Percentiles rank a stretch among this genome's conserved stretches.
Conservation (phyloP, 305 asterid genomes). For the Fraxinus dipetala region DNA sequence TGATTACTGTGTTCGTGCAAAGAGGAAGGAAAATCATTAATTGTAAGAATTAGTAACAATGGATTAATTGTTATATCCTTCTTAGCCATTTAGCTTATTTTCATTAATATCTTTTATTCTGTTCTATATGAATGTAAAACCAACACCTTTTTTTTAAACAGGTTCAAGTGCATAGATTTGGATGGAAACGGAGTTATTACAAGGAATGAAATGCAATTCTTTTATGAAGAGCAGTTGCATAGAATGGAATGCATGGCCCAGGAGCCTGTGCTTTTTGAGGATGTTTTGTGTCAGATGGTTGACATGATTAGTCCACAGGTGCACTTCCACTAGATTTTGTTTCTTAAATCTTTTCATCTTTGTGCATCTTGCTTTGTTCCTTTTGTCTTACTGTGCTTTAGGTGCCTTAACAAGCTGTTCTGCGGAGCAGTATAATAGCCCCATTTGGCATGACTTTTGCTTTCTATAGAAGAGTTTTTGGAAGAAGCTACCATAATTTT, state of each 20-base stretch:
- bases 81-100: background rate
- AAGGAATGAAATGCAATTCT: constrained; percentile 93
- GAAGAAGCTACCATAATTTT: too few species aligned
- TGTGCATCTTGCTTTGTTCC: background rate
- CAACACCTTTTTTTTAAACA: constrained; percentile 22
- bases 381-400: constrained; percentile 6
- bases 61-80: background rate
- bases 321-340: constrained; percentile 21
- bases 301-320: constrained; percentile 98
- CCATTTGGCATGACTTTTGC: too few species aligned
- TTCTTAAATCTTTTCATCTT: background rate
- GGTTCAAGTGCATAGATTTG: constrained; percentile 99
- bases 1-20: background rate
- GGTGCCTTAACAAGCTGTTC: constrained; percentile 9
- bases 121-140: constrained; percentile 2
- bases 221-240: constrained; percentile 98
- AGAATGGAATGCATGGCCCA: constrained; percentile 99
- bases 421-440: constrained; percentile 3
- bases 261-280: constrained; percentile 99
- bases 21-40: constrained; percentile 1
- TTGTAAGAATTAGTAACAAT: background rate
- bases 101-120: constrained; percentile 7
- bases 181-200: constrained; percentile 94
- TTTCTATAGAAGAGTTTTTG: too few species aligned
- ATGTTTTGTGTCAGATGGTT: constrained; percentile 91